Evolutionary conservation across 1,284 basidiomycete species (phyloP), one percentile per base, ranked within the genome.

Genomic region (Heimioporus punctisporus): DNA sequence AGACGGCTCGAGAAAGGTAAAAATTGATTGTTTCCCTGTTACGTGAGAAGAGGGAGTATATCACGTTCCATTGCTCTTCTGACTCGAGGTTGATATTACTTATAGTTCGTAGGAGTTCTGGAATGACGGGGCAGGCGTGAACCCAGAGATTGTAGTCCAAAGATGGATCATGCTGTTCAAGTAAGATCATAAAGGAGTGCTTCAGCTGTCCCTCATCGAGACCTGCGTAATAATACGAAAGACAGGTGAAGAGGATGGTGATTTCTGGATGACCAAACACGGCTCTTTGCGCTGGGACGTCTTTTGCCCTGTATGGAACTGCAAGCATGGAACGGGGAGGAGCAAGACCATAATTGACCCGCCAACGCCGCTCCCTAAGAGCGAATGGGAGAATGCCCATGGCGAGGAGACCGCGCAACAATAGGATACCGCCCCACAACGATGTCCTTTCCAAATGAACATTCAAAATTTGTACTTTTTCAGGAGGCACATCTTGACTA

Each of bases 311-410:
- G 9, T 37, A 37, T 7, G 34, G 34, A 19, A 37, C 34, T 37
- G 34, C 34, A 19, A 37, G 34, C 34, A 37, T 37, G 2, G 80
- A 72, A 15, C 79, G 74, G 2, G 37, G 60, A 4, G 55, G 61
- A 50, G 79, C 74, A n/a, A 80, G 68, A 1, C 80, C 80, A 57
- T 77, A 81, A 53, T 82, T 75, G 14, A 82, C 79, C 34, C 78
- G 64, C 74, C 76, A 82, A 19, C 78, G 72, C 53, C 71, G 72
- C 28, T 76, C 70, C 43, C 65, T 67, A 37, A 37, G n/a, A 19
- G 34, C 34, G n/a, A 37, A 37, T 19, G n/a, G n/a, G n/a, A 37
- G 34, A 37, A 81, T 68, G 1, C 76, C 76, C 19, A 67, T 63
- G 0, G 68, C 74, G 14, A 82, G 49, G 10, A 77, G 66, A 5